Base-by-base conservation (phyloP, 371 early-diverging fungal species). In the Lichtheimia ramosa region DNA sequence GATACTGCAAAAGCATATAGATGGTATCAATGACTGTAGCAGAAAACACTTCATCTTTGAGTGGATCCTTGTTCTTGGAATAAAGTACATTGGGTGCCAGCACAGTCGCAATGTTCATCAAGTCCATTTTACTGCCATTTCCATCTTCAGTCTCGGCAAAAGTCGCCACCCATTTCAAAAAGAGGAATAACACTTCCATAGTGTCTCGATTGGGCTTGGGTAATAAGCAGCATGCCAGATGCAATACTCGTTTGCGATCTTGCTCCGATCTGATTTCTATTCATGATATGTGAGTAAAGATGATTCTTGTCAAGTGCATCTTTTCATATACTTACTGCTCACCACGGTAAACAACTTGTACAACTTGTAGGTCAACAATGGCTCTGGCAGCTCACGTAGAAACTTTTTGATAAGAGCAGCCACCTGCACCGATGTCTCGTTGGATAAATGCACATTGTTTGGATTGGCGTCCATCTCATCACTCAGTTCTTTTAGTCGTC, bases 371-470 rank as follows among this genome's bases (percentile, higher is more conserved):
- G 97, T 94, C 51, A 98, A 76, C 28, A 98, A 71, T 1, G 98
- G 97, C 51, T 97, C 98, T 1, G 98, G 97, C 63, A 97, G 63
- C 28, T 96, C 95, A 20, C 97, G 87, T 63, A 97, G 68, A 59
- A 96, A 98, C 75, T 93, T 96, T 60, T 97, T 97, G 63, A 95
- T 74, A 50, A 98, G 73, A 2, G 97, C 96, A 0, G 97, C 97
- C 2, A 96, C 77, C 70, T 96, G 96, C 43, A 98, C 87, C 2
- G 93, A 85, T 48, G 85, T 84, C 28, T 95, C 94, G 42, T 87
- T 84, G 16, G 56, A 46, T 43, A 75, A 57, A 39, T 94, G 68
- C 48, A 89, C 82, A 2, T 86, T 83, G 0, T 81, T 61, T 13
- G 91, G 90, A 64, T 94, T 90, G 58, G 75, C 84, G 65, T 96